Evolutionary conservation across 306 rosid genomes (phyloP).

Genomic region (Potentilla sterilis): DNA sequence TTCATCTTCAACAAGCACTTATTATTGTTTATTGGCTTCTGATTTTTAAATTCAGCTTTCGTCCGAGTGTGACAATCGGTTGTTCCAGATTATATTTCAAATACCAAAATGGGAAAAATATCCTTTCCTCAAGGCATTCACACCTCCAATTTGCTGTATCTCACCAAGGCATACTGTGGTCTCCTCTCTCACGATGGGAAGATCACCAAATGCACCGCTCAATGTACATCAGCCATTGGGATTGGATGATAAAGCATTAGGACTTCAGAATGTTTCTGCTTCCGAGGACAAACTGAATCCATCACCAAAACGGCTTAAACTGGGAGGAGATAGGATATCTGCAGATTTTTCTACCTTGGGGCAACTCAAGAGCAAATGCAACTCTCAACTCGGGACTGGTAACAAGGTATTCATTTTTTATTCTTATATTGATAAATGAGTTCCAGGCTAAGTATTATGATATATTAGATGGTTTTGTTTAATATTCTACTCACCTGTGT

Average conservation of each 20-base stretch:
- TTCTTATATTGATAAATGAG: not conserved
- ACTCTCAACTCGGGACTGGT: slow-evolving; percentile 53
- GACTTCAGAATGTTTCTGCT: slow-evolving; percentile 39
- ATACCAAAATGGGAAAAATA: slow-evolving; percentile 49
- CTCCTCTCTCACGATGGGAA: slow-evolving; percentile 62
- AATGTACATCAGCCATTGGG: slow-evolving; percentile 45
- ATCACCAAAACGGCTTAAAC: slow-evolving; percentile 55
- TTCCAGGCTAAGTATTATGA: not conserved
- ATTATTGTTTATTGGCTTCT: slow-evolving; percentile 29
- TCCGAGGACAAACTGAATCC: slow-evolving; percentile 49
- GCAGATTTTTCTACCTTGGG: slow-evolving; percentile 38
- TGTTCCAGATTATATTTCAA: slow-evolving; percentile 69
- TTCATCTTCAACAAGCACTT: slow-evolving; percentile 21
- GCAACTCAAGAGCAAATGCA: slow-evolving; percentile 65
- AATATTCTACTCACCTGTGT: not conserved
- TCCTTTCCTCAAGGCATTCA: slow-evolving; percentile 64
- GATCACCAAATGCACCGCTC: slow-evolving; percentile 46
- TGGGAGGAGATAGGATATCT: slow-evolving; percentile 62
- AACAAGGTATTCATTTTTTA: slow-evolving; percentile 49
- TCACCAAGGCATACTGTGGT: slow-evolving; percentile 68
- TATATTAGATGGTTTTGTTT: not conserved
- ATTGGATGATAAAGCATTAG: slow-evolving; percentile 44
- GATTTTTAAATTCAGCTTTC: slow-evolving; percentile 92
- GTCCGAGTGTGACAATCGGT: slow-evolving; percentile 82
- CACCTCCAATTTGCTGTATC: slow-evolving; percentile 80